Evolutionary conservation across 2,329 filamentous ascomycete genomes (phyloP).

Genomic region (Hymenoscyphus linearis): DNA sequence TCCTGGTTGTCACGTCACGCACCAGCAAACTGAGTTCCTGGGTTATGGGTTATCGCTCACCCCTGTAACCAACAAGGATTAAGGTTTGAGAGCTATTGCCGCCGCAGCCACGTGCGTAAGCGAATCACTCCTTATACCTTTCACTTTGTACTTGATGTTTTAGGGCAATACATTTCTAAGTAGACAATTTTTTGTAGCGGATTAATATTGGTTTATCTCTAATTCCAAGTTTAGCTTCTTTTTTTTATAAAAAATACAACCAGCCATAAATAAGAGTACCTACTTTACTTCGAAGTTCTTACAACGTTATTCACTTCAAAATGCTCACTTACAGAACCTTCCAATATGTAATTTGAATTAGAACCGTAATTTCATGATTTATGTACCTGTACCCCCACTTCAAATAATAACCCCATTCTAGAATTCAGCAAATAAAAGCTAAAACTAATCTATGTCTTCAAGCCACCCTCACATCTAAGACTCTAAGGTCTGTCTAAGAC

Average conservation of each 20-base stretch:
- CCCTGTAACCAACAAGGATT: not conserved
- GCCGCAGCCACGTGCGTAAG: not conserved
- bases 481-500: not conserved
- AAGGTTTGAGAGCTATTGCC: not conserved
- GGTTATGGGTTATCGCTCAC: not conserved
- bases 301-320: not conserved
- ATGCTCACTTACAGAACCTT: not conserved
- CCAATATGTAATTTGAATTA: not conserved
- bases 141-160: not conserved
- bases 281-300: too few species aligned
- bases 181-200: too few species aligned
- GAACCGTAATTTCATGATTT: not conserved
- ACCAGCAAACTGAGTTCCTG: not conserved
- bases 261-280: too few species aligned
- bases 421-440: too few species aligned
- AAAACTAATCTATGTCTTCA: too few species aligned
- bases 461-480: too few species aligned
- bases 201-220: too few species aligned
- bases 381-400: not conserved
- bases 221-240: too few species aligned
- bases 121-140: not conserved
- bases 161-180: too few species aligned
- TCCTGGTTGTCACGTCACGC: not conserved
- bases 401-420: too few species aligned
- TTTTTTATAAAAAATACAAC: too few species aligned